These are phyloP conservation scores for Gloeophyllum trabeum DNA, from an alignment of 768 basidiomycete species.

Conservation along the genomic window DNA sequence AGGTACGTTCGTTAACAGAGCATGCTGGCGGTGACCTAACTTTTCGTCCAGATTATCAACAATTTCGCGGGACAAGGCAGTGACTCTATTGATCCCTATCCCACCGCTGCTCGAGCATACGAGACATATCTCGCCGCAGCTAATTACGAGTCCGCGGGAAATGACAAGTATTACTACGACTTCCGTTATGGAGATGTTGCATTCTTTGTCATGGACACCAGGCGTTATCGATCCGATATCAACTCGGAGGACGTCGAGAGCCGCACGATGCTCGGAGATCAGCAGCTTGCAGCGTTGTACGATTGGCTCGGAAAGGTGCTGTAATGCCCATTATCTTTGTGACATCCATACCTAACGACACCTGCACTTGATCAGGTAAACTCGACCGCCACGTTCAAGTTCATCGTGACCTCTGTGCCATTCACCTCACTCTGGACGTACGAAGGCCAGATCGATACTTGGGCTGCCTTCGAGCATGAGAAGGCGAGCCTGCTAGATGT, in stretches of 20 bases:
- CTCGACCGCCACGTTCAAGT: slow-evolving; percentile 64
- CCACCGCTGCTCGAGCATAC: slow-evolving; percentile 50
- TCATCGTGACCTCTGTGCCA: slow-evolving; percentile 64
- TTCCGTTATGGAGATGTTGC: slow-evolving; percentile 59
- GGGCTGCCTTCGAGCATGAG: slow-evolving; percentile 54
- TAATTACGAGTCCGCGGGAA: slow-evolving; percentile 42
- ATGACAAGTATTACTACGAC: slow-evolving; percentile 41
- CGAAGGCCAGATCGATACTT: slow-evolving; percentile 54
- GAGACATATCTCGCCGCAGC: slow-evolving; percentile 49
- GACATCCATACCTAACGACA: neutral
- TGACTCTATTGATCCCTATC: slow-evolving; percentile 40
- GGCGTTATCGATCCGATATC: slow-evolving; percentile 40
- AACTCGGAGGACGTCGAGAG: slow-evolving; percentile 24
- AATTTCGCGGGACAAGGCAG: slow-evolving; percentile 52
- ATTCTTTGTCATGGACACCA: slow-evolving; percentile 73
- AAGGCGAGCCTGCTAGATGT: slow-evolving; percentile 43
- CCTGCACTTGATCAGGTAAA: slow-evolving; percentile 34
- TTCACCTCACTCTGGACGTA: slow-evolving; percentile 64
- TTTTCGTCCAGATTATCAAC: slow-evolving; percentile 38
- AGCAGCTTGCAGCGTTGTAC: slow-evolving; percentile 48
- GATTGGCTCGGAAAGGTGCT: slow-evolving; percentile 49
- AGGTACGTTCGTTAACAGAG: slow-evolving; percentile 23
- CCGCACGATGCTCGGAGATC: slow-evolving; percentile 58
- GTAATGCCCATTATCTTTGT: neutral
- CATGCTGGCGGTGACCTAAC: slow-evolving; percentile 4